Percentiles rank a stretch among this genome's conserved stretches.
These are phyloP conservation scores for Allomyces macrogynus DNA, from an alignment of 192 early-diverging fungal genomes.

Conservation along the genomic window DNA sequence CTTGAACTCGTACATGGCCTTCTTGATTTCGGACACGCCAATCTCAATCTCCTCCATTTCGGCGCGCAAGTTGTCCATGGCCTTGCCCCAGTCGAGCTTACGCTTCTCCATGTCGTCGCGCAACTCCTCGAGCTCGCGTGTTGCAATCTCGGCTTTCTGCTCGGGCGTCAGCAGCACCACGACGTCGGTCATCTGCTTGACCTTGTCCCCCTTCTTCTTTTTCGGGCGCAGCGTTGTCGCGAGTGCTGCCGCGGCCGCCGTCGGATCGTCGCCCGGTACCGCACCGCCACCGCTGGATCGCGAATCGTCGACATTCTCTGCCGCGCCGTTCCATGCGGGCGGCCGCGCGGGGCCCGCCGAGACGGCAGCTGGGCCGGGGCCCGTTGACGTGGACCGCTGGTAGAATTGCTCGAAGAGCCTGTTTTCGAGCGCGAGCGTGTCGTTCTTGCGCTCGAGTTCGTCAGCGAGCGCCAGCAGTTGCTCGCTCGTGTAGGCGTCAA, in stretches of 20 bases:
- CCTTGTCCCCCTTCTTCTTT: background rate
- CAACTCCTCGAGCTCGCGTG: constrained; percentile 34
- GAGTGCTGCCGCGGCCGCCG: background rate
- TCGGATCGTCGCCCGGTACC: background rate
- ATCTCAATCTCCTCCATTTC: constrained; percentile 42
- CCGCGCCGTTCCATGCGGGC: background rate
- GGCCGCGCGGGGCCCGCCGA: background rate
- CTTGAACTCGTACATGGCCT: constrained; percentile 35
- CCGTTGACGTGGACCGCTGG: background rate
- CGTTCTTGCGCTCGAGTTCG: background rate
- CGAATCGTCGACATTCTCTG: background rate
- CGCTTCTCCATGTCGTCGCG: constrained; percentile 35
- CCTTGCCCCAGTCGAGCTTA: constrained; percentile 36
- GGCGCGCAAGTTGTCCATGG: constrained; percentile 32
- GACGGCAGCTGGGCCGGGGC: background rate
- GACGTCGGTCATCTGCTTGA: constrained; percentile 14
- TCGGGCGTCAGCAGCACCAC: constrained; percentile 26
- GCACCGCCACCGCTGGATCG: background rate
- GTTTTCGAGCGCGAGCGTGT: background rate
- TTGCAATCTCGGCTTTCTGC: constrained; percentile 39
- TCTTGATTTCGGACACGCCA: constrained; percentile 26
- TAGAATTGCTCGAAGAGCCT: background rate
- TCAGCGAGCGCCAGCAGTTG: background rate
- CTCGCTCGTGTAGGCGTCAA: background rate
- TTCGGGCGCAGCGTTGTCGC: background rate